Percentiles rank a stretch among this genome's conserved stretches.
These are phyloP conservation scores for Sarocladium strictum DNA, from an alignment of 2,329 filamentous ascomycete species.

Conservation along the genomic window DNA sequence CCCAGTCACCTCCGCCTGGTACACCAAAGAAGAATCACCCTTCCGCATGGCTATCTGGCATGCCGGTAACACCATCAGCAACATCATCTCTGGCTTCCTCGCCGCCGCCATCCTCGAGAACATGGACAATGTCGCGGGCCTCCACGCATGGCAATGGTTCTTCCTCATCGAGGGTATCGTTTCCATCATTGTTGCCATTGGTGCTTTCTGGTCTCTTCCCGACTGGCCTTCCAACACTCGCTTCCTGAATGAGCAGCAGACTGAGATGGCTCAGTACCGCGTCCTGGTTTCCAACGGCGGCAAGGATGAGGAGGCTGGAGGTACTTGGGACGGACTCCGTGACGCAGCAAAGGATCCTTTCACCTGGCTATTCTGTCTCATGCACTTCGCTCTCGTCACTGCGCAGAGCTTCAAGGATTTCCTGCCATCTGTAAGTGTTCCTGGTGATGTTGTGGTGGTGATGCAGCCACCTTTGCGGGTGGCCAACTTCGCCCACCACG, in stretches of 20 bases:
- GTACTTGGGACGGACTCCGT: slow-evolving; percentile 29
- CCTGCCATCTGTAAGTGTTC: slow-evolving; percentile 27
- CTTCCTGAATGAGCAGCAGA: slow-evolving; percentile 8
- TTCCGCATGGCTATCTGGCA: slow-evolving; percentile 35
- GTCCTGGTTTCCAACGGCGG: slow-evolving; percentile 29
- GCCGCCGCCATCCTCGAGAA: slow-evolving; percentile 37
- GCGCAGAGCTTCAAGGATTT: slow-evolving; percentile 35
- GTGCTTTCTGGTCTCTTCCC: slow-evolving; percentile 30
- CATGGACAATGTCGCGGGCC: slow-evolving; percentile 31
- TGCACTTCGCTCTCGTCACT: slow-evolving; percentile 38
- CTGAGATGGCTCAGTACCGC: slow-evolving; percentile 12
- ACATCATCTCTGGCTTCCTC: slow-evolving; percentile 37
- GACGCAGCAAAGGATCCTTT: slow-evolving; percentile 27
- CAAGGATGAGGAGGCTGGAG: slow-evolving; percentile 25
- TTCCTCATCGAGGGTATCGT: slow-evolving; percentile 35
- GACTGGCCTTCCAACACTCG: slow-evolving; percentile 27
- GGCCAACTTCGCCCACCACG: no score
- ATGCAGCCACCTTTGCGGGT: no score
- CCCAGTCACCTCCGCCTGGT: slow-evolving; percentile 36
- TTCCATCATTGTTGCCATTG: slow-evolving; percentile 26
- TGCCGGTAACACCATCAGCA: slow-evolving; percentile 38
- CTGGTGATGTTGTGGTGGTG: no score
- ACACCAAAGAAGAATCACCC: slow-evolving; percentile 32
- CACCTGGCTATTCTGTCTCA: slow-evolving; percentile 32
- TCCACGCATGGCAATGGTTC: slow-evolving; percentile 39